Percentiles rank a stretch among this genome's conserved stretches.
Evolutionary conservation across 768 basidiomycete genomes (phyloP).

Genomic region (Boletus barrowsii): DNA sequence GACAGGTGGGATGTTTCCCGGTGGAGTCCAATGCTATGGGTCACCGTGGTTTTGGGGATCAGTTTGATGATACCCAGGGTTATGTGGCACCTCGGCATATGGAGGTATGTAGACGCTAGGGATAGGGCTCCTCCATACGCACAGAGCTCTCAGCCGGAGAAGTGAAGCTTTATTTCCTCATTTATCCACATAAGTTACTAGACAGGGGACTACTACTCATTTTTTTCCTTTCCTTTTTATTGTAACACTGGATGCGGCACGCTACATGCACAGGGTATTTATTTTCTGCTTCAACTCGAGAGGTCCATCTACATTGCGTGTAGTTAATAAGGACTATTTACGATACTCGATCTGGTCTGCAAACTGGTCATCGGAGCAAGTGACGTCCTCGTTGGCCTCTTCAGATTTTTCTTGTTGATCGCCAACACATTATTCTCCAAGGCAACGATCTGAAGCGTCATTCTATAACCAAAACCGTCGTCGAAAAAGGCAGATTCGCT

Average conservation of each 20-base stretch:
- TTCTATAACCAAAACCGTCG: slow-evolving; percentile 1
- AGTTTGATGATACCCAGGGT: slow-evolving; percentile 66
- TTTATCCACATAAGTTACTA: slow-evolving; percentile 15
- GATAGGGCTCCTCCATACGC: slow-evolving; percentile 37
- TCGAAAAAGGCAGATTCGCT: slow-evolving; percentile 23
- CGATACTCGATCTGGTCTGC: slow-evolving; percentile 59
- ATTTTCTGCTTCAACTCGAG: not conserved
- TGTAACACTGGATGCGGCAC: not conserved
- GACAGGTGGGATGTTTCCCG: slow-evolving; percentile 55
- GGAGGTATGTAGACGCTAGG: slow-evolving; percentile 65
- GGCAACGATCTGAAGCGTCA: slow-evolving; percentile 76
- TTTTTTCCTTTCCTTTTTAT: not conserved
- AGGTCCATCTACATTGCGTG: not conserved
- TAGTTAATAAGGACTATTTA: slow-evolving; percentile 59
- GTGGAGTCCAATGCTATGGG: slow-evolving; percentile 72
- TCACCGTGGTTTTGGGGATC: slow-evolving; percentile 60
- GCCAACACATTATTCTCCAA: slow-evolving; percentile 91
- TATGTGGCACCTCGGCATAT: slow-evolving; percentile 73
- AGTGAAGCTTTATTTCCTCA: slow-evolving; percentile 22
- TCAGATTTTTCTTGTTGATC: slow-evolving; percentile 90
- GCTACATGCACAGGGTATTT: slow-evolving; percentile 14
- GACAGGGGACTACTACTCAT: not conserved
- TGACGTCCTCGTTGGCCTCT: slow-evolving; percentile 75
- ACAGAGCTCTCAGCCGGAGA: slow-evolving; percentile 3
- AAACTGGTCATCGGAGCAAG: slow-evolving; percentile 46